Conservation (phyloP, 2,329 filamentous ascomycete genomes). For the Pseudovirgaria hyperparasitica region DNA sequence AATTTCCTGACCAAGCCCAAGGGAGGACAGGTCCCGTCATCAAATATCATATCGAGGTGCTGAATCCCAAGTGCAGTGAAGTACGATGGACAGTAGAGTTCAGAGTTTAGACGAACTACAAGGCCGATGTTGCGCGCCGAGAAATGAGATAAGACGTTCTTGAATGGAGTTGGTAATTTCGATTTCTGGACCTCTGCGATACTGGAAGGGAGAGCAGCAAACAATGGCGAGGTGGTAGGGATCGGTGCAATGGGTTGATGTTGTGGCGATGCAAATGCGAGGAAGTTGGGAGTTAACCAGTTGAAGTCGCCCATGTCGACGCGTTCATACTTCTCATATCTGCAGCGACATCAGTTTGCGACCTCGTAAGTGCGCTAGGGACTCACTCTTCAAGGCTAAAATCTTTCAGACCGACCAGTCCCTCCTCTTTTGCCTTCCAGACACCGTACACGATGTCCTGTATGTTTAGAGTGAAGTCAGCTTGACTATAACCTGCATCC, state of each 20-base stretch:
- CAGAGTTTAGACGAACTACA: slow-evolving; percentile 89
- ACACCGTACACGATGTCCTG: slow-evolving; percentile 98
- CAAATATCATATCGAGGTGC: slow-evolving; percentile 98
- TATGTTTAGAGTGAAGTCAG: slow-evolving; percentile 88
- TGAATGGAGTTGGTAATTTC: slow-evolving; percentile 73
- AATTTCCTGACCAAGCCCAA: slow-evolving; percentile 86
- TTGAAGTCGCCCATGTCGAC: slow-evolving; percentile 99
- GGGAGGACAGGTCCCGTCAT: slow-evolving; percentile 90
- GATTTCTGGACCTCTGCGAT: slow-evolving; percentile 59
- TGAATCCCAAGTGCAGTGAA: slow-evolving; percentile 92
- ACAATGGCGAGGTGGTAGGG: slow-evolving; percentile 58
- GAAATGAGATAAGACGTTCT: slow-evolving; percentile 90
- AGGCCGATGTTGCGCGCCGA: slow-evolving; percentile 77
- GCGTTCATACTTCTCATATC: slow-evolving; percentile 85
- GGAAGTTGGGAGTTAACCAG: slow-evolving; percentile 91
- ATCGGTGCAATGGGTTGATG: slow-evolving; percentile 64
- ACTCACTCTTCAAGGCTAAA: slow-evolving; percentile 82
- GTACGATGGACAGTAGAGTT: slow-evolving; percentile 91
- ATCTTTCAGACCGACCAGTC: slow-evolving; percentile 78
- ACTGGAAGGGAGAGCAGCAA: slow-evolving; percentile 60
- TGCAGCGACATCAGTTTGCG: slow-evolving; percentile 17
- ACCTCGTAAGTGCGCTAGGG: not conserved
- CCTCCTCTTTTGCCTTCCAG: slow-evolving; percentile 96
- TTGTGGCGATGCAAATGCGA: slow-evolving; percentile 93
- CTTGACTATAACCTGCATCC: slow-evolving; percentile 95